Evolutionary conservation across 225 moss, liverwort and hornwort species (phyloP).

Genomic region (Polytrichum commune): DNA sequence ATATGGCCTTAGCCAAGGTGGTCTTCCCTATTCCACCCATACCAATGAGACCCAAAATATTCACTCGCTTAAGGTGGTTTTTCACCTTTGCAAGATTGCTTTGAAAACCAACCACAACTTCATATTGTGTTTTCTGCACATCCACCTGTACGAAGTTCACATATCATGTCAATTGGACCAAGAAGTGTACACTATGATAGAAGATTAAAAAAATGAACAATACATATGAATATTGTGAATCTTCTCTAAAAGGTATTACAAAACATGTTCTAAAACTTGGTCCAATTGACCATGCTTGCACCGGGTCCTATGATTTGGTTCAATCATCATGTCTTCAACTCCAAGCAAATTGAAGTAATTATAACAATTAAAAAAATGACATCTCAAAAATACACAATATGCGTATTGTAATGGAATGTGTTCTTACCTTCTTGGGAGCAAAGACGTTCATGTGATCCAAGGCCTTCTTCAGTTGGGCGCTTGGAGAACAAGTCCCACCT

Average conservation of each 20-base stretch:
- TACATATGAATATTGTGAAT: too few relatives aligned
- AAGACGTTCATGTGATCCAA: too few relatives aligned
- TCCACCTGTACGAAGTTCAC: not conserved
- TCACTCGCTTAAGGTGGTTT: not conserved
- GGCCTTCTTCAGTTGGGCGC: too few relatives aligned
- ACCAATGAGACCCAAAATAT: not conserved
- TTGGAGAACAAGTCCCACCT: too few relatives aligned
- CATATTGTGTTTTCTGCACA: not conserved
- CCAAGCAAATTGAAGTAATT: not conserved
- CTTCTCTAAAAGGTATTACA: too few relatives aligned
- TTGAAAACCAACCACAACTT: conserved; percentile 1
- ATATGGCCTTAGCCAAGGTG: conserved; percentile 7
- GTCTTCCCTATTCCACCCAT: conserved; percentile 13
- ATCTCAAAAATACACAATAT: too few relatives aligned
- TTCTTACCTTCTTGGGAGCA: too few relatives aligned
- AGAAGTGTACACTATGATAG: too few relatives aligned
- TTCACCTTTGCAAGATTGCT: not conserved
- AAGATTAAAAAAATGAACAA: not conserved
- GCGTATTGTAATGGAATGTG: too few relatives aligned
- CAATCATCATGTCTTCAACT: not conserved
- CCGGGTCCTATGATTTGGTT: not conserved
- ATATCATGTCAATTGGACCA: not conserved
- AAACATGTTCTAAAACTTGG: too few relatives aligned
- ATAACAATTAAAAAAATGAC: too few relatives aligned
- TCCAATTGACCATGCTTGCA: too few relatives aligned